phyloP scores from a whole-genome alignment of 352 stramenopile genomes.

The Phytophthora pinifolia region DNA sequence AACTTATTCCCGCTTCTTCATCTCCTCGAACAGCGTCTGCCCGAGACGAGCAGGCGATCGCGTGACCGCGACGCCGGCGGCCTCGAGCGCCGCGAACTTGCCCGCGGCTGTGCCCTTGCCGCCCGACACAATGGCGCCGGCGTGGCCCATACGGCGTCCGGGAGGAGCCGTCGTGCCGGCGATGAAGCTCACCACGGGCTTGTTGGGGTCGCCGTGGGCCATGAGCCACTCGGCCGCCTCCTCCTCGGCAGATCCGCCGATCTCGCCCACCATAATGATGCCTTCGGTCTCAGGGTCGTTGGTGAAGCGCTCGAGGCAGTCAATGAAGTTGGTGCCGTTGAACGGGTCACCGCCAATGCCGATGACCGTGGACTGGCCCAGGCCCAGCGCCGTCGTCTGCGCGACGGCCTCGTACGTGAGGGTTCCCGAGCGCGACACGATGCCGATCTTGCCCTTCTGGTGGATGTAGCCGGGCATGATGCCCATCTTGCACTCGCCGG shows the following conservation, averaged over 20 bases:
- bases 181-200: conserved; percentile 99
- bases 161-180: conserved; percentile 98
- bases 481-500: conserved; percentile 99
- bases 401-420: conserved; percentile 99
- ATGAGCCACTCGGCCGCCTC: conserved; percentile 98
- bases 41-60: conserved; percentile 96
- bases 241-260: conserved; percentile 98
- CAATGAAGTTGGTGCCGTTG: conserved; percentile 99
- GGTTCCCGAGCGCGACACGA: conserved; percentile 98
- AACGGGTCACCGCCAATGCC: conserved; percentile 99
- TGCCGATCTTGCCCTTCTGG: conserved; percentile 97
- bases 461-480: conserved; percentile 99
- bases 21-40: conserved; percentile 96
- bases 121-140: conserved; percentile 98
- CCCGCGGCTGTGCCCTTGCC: conserved; percentile 97
- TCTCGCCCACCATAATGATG: conserved; percentile 99
- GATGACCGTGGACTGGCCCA: conserved; percentile 99
- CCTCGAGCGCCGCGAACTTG: conserved; percentile 97
- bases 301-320: conserved; percentile 99
- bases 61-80: conserved; percentile 95
- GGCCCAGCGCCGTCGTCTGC: conserved; percentile 95
- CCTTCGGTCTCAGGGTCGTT: conserved; percentile 99
- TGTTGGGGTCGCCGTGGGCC: conserved; percentile 96
- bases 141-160: conserved; percentile 98
- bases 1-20: conserved; percentile 78